phyloP scores from a whole-genome alignment of 805 yeast genomes.

The Nakazawaea wickerhamii region DNA sequence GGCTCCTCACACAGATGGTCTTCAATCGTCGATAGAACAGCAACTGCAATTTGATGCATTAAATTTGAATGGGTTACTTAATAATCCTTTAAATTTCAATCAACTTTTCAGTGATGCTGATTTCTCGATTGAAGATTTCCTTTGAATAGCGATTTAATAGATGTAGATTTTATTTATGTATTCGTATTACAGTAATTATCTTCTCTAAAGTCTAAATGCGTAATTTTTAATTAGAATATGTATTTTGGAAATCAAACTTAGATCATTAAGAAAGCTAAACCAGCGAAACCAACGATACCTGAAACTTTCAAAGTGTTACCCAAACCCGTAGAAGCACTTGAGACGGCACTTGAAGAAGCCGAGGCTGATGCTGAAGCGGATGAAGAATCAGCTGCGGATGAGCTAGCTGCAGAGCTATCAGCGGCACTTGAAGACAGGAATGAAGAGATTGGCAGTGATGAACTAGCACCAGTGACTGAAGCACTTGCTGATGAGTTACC shows the following conservation, averaged over 20 bases:
- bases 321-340: slow-evolving; percentile 3
- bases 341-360: not conserved
- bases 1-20: not conserved
- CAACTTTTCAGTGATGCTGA: slow-evolving; percentile 8
- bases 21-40: too few relatives aligned
- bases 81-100: slow-evolving; percentile 8
- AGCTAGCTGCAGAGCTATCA: not conserved
- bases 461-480: not conserved
- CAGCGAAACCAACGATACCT: slow-evolving; percentile 1
- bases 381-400: not conserved
- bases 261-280: slow-evolving; percentile 4
- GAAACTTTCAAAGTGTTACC: not conserved
- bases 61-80: slow-evolving; percentile 9
- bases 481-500: not conserved
- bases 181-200: not conserved
- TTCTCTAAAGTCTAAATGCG: not conserved
- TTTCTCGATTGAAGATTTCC: slow-evolving; percentile 2
- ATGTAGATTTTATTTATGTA: not conserved
- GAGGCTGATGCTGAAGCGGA: not conserved
- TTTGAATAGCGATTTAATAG: not conserved
- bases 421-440: not conserved
- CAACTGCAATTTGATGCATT: slow-evolving; percentile 1
- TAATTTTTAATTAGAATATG: not conserved
- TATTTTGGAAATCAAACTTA: not conserved
- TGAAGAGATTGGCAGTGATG: not conserved